These are phyloP conservation scores for Yarrowia sp. DNA, from an alignment of 805 yeast species.

Conservation along the genomic window DNA sequence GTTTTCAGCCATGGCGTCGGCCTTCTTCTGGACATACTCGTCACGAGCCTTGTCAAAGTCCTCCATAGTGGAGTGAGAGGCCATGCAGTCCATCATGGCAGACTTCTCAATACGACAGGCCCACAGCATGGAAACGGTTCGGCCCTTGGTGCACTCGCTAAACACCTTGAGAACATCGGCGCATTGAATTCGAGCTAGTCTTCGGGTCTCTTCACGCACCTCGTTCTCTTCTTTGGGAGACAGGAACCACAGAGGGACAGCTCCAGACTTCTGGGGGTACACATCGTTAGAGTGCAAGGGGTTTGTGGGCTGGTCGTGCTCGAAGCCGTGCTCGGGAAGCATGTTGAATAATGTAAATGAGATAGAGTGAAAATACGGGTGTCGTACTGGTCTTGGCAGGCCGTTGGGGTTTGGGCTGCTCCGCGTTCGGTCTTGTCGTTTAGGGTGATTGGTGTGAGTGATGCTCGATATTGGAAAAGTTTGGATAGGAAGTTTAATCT, in stretches of 20 bases:
- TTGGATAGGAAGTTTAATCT: background rate
- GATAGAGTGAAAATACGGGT: background rate
- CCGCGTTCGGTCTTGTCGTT: background rate
- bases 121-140: slow-evolving; percentile 41
- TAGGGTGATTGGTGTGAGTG: slow-evolving; percentile 4
- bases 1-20: slow-evolving; percentile 27
- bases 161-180: slow-evolving; percentile 36
- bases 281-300: slow-evolving; percentile 24
- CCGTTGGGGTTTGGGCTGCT: background rate
- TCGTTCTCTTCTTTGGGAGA: slow-evolving; percentile 43
- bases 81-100: slow-evolving; percentile 40
- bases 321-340: slow-evolving; percentile 25
- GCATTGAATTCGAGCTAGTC: slow-evolving; percentile 38
- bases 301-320: slow-evolving; percentile 22
- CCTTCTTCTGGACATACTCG: slow-evolving; percentile 37
- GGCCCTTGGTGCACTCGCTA: slow-evolving; percentile 39
- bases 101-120: slow-evolving; percentile 40
- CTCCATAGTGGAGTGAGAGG: slow-evolving; percentile 39
- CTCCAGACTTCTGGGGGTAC: slow-evolving; percentile 22
- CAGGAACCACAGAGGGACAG: slow-evolving; percentile 41
- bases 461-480: slow-evolving; percentile 7
- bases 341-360: background rate
- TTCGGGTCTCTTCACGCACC: slow-evolving; percentile 38
- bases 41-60: slow-evolving; percentile 37
- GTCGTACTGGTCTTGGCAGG: slow-evolving; percentile 9